A percentile compares a stretch with the other conserved stretches of the same genome.
Conservation (phyloP, 352 stramenopile genomes). For the Phytophthora pisi region DNA sequence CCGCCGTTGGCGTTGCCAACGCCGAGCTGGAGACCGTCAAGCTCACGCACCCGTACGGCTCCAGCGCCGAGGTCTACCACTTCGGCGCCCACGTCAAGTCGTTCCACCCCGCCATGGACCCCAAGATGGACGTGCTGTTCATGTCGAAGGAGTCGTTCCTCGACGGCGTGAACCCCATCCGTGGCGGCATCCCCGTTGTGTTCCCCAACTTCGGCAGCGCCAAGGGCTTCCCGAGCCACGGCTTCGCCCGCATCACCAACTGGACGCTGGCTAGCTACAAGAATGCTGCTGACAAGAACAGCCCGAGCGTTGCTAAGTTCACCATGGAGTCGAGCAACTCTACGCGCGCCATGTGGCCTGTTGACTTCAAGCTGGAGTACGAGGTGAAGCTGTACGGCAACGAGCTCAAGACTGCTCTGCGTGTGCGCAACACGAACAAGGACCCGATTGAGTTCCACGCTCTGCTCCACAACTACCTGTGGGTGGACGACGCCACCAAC, state of each 20-base stretch:
- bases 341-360: slow-evolving; percentile 47
- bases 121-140: slow-evolving; percentile 71
- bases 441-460: slow-evolving; percentile 91
- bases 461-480: slow-evolving; percentile 94
- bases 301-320: slow-evolving; percentile 33
- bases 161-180: slow-evolving; percentile 82
- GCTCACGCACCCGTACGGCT: slow-evolving; percentile 58
- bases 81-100: slow-evolving; percentile 81
- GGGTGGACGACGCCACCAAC: slow-evolving; percentile 75
- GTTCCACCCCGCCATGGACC: slow-evolving; percentile 36
- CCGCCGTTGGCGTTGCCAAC: slow-evolving; percentile 10
- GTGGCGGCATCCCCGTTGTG: slow-evolving; percentile 87
- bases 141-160: slow-evolving; percentile 69
- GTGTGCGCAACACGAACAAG: slow-evolving; percentile 86
- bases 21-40: slow-evolving; percentile 52
- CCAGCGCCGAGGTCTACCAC: slow-evolving; percentile 54
- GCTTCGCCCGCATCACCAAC: slow-evolving; percentile 68
- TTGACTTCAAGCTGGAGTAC: slow-evolving; percentile 71
- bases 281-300: slow-evolving; percentile 1
- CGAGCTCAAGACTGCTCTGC: slow-evolving; percentile 71
- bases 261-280: slow-evolving; percentile 26
- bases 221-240: slow-evolving; percentile 71
- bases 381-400: slow-evolving; percentile 64
- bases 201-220: slow-evolving; percentile 88
- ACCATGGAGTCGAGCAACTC: slow-evolving; percentile 31